Percentiles rank a stretch among this genome's conserved stretches.
These are phyloP conservation scores for Lachancea cidri DNA, from an alignment of 805 yeast species.

Conservation along the genomic window DNA sequence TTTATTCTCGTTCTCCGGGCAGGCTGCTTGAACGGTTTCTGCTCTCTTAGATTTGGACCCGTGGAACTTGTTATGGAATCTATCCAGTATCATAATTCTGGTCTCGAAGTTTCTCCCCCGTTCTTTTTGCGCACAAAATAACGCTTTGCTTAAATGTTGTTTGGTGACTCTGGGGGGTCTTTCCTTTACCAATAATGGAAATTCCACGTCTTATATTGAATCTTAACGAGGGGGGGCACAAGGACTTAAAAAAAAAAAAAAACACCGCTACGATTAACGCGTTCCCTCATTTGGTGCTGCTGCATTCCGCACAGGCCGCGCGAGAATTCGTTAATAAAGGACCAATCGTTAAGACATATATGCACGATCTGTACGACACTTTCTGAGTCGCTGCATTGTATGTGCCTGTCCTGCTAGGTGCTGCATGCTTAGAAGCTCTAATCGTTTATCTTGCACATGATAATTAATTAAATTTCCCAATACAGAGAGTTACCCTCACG, in stretches of 20 bases:
- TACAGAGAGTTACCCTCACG: neutral
- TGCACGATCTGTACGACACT: neutral
- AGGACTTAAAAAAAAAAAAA: no score
- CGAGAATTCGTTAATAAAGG: no score
- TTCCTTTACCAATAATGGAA: neutral
- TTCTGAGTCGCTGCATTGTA: neutral
- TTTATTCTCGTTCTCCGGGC: neutral
- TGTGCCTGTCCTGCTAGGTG: no score
- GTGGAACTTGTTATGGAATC: constrained; percentile 17
- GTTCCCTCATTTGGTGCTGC: no score
- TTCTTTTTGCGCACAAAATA: neutral
- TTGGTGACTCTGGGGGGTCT: neutral
- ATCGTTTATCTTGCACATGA: neutral
- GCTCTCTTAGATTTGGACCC: constrained; percentile 11
- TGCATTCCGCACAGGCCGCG: neutral
- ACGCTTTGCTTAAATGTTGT: neutral
- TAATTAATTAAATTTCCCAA: neutral
- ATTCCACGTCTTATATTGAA: neutral
- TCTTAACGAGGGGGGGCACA: neutral
- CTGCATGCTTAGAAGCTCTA: no score
- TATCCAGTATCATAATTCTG: constrained; percentile 16
- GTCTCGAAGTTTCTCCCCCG: neutral
- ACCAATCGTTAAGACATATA: neutral
- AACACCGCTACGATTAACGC: neutral
- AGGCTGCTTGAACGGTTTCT: neutral